Conservation (phyloP, 208 protist species). For the Crithidia thermophila region DNA sequence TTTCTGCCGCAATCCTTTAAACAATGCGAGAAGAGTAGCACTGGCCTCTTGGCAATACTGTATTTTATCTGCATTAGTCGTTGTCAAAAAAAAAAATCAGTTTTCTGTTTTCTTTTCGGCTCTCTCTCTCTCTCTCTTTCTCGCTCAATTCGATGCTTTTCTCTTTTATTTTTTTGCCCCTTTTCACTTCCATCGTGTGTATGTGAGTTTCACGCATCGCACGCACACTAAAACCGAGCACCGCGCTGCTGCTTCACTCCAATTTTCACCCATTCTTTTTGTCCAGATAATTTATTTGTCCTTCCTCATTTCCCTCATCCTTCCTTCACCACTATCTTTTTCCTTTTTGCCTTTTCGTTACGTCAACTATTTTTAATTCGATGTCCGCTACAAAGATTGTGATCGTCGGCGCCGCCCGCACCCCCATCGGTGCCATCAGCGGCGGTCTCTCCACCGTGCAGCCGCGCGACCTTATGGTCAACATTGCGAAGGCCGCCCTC, state of each 20-base stretch:
- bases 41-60: neutral
- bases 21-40: no score
- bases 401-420: conserved; percentile 53
- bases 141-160: neutral
- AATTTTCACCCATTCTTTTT: neutral
- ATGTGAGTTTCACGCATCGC: no score
- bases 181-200: conserved; percentile 9
- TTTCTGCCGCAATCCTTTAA: no score
- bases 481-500: conserved; percentile 39
- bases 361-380: neutral
- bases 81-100: no score
- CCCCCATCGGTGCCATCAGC: conserved; percentile 51
- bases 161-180: neutral
- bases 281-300: neutral
- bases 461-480: conserved; percentile 37
- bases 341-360: conserved; percentile 1
- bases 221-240: no score
- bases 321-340: conserved; percentile 3
- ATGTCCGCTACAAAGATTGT: conserved; percentile 35
- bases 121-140: conserved; percentile 7
- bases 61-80: conserved; percentile 3
- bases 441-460: conserved; percentile 42
- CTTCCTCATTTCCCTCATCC: neutral
- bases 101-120: no score
- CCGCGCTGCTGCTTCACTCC: no score